phyloP scores from a whole-genome alignment of 2,329 filamentous ascomycete genomes.

The Phyllosticta capitalensis region DNA sequence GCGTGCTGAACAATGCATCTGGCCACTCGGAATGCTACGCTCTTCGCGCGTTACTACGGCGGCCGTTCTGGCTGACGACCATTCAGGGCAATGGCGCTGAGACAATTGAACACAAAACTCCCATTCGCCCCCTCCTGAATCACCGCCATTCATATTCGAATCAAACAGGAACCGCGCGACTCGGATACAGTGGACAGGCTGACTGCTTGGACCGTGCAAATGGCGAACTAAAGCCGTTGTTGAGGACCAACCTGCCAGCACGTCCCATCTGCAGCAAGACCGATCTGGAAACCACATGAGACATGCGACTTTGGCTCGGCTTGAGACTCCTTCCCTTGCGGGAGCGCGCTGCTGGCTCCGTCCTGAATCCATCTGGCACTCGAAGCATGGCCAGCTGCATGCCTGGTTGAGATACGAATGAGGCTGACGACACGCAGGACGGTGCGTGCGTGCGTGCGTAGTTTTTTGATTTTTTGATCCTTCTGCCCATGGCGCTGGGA shows the following conservation, averaged over 20 bases:
- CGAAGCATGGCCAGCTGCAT: not conserved
- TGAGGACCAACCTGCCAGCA: not conserved
- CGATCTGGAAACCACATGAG: not conserved
- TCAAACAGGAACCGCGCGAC: not conserved
- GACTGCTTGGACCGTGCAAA: not conserved
- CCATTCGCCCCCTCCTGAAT: not conserved
- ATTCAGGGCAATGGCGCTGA: not conserved
- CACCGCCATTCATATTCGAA: not conserved
- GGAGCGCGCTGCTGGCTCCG: not conserved
- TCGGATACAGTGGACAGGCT: not conserved
- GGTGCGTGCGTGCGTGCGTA: not conserved
- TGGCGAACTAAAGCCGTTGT: not conserved
- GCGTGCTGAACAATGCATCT: not conserved
- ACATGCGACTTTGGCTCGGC: not conserved
- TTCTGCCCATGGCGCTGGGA: not conserved
- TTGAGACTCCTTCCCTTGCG: not conserved
- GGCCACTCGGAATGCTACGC: not conserved
- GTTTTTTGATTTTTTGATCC: not conserved
- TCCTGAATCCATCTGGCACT: not conserved
- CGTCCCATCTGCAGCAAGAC: not conserved
- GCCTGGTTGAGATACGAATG: not conserved
- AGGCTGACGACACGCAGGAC: not conserved
- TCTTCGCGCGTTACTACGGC: not conserved
- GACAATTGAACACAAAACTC: not conserved
- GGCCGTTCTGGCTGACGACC: not conserved